Evolutionary conservation across 2,329 filamentous ascomycete species (phyloP).

Genomic region (Venturia oleaginea): DNA sequence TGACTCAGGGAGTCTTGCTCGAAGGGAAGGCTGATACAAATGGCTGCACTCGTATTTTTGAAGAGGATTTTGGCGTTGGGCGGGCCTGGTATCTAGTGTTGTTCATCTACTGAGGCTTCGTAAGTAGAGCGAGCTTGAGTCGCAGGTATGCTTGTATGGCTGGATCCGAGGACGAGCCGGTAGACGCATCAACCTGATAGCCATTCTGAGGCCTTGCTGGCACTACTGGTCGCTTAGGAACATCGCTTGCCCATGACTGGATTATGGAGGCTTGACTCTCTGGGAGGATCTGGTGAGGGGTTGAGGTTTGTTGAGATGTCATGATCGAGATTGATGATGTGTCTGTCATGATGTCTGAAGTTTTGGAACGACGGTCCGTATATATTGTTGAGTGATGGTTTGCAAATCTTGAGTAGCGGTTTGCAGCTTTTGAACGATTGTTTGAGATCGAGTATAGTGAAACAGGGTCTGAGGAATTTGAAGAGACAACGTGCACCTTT

Average conservation of each 20-base stretch:
- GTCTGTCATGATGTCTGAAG: background rate
- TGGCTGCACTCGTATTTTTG: too few species aligned
- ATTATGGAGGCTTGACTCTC: conserved; percentile 4
- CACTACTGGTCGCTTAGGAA: background rate
- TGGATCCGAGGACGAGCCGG: background rate
- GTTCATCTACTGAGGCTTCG: background rate
- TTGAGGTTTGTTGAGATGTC: background rate
- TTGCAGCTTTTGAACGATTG: background rate
- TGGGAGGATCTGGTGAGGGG: background rate
- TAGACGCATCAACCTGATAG: background rate
- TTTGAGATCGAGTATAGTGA: background rate
- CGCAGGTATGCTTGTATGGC: conserved; percentile 4
- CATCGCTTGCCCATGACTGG: background rate
- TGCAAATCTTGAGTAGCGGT: background rate
- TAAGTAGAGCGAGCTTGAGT: conserved; percentile 1
- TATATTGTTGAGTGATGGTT: background rate
- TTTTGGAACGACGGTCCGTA: background rate
- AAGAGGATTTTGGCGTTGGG: background rate
- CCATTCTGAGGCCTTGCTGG: background rate
- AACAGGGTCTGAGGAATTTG: background rate
- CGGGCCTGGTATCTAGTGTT: background rate
- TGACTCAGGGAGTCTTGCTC: too few species aligned
- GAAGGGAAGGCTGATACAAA: too few species aligned
- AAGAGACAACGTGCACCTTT: background rate
- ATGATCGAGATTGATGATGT: background rate